Base-by-base conservation (phyloP, 768 basidiomycete genomes). In the Leccinum boreale region DNA sequence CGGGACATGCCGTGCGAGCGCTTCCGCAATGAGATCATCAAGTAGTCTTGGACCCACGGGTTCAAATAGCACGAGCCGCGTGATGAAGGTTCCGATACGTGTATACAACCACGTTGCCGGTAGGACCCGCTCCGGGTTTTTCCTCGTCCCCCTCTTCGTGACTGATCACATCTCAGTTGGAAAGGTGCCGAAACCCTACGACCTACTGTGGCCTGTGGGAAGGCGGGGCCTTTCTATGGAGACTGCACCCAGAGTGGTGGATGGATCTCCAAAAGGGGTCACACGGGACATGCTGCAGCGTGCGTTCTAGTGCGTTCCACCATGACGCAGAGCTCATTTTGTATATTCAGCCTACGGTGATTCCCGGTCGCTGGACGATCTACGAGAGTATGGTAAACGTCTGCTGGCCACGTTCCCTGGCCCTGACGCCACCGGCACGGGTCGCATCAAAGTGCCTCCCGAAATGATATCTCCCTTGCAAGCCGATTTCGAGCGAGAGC, bases 71-170 rank as follows among this genome's bases (percentile, higher is more conserved):
- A 77, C 78, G 56, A 89, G 90, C 71, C 76, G 85, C 33, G 82
- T 94, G 3, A 92, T 96, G 88, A 90, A 89, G 52, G 89, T 98
- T 1, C 96, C 96, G 0, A 87, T 99, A 47, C 77, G 94, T 23
- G 79, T 98, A 5, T 98, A 97, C 74, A 94, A 92, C 57, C 79
- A 94, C 62, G 90, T 97, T 57, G 76, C 83, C 48, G 84, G 94
- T 94, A 63, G 51, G 85, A 28, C 8, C 35, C 57, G 14, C 31
- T 10, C 24, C 39, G 61, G 17, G 14, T 4, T 24, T 19, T 26
- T 24, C 24, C 3, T 8, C 26, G 15, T 23, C 10, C n/a, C 36
- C 39, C 45, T 47, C n/a, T 5, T 44, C 6, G 6, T 48, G 47
- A 55, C 49, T 44, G 44, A 51, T 17, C 28, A 14, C 46, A 12